Evolutionary conservation across 2,329 filamentous ascomycete genomes (phyloP).

Genomic region (Monosporascus ibericus): DNA sequence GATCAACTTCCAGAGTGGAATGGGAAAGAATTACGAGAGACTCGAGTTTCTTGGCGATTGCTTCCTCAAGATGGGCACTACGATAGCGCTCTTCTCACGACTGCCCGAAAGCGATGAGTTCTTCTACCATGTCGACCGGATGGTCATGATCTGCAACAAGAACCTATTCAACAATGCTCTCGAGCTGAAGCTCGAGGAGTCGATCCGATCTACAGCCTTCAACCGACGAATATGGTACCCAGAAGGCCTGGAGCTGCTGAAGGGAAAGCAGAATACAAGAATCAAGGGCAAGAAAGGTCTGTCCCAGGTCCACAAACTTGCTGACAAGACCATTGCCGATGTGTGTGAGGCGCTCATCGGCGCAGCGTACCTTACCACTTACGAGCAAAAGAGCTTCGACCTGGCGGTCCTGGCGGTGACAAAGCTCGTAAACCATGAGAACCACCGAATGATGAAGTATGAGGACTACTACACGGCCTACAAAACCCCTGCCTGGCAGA

Average conservation of each 20-base stretch:
- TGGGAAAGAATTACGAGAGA: constrained; percentile 92
- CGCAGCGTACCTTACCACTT: constrained; percentile 59
- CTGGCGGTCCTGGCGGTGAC: constrained; percentile 59
- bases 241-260: constrained; percentile 63
- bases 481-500: constrained; percentile 65
- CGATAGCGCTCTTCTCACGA: constrained; percentile 74
- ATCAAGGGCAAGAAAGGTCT: constrained; percentile 58
- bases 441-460: constrained; percentile 66
- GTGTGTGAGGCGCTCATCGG: constrained; percentile 94
- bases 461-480: constrained; percentile 69
- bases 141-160: constrained; percentile 85
- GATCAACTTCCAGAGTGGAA: constrained; percentile 71
- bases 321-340: constrained; percentile 88
- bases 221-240: constrained; percentile 87
- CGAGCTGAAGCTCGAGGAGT: constrained; percentile 60
- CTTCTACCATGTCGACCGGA: constrained; percentile 82
- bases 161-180: constrained; percentile 78
- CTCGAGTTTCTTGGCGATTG: constrained; percentile 90
- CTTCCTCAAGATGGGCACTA: constrained; percentile 93
- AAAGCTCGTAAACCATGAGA: constrained; percentile 59
- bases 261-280: constrained; percentile 59
- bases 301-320: constrained; percentile 58
- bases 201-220: constrained; percentile 77
- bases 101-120: constrained; percentile 77
- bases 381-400: constrained; percentile 41